phyloP scores from a whole-genome alignment of 2,329 filamentous ascomycete species.

The Pyricularia pennisetigena region DNA sequence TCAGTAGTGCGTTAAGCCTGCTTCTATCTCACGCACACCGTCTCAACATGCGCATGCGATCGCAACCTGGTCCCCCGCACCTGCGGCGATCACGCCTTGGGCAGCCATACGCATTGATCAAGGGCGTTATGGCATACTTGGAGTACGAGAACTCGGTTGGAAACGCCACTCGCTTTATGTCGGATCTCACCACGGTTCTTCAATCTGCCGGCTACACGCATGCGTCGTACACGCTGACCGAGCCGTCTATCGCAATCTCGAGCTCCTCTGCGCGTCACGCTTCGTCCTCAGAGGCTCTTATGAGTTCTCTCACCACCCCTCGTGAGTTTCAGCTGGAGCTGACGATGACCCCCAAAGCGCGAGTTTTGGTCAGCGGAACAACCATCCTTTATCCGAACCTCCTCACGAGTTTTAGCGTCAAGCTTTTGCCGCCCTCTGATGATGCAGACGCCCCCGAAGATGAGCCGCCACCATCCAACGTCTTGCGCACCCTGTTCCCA shows the following conservation, averaged over 20 bases:
- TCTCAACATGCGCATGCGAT: slow-evolving; percentile 60
- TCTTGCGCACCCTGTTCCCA: neutral
- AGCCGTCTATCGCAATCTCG: slow-evolving; percentile 19
- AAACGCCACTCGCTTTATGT: slow-evolving; percentile 29
- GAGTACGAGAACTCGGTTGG: slow-evolving; percentile 31
- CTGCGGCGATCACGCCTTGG: slow-evolving; percentile 24
- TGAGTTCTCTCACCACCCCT: slow-evolving; percentile 30
- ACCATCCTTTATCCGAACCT: slow-evolving; percentile 33
- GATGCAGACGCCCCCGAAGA: slow-evolving; percentile 24
- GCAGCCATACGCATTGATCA: slow-evolving; percentile 38
- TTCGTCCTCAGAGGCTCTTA: slow-evolving; percentile 32
- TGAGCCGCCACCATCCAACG: slow-evolving; percentile 1
- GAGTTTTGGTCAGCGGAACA: slow-evolving; percentile 32
- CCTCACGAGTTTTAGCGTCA: slow-evolving; percentile 33
- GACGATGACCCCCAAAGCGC: slow-evolving; percentile 30
- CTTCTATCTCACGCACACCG: slow-evolving; percentile 70
- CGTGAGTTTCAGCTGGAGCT: slow-evolving; percentile 32
- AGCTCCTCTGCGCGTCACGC: slow-evolving; percentile 19
- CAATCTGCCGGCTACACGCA: slow-evolving; percentile 32
- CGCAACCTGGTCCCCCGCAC: slow-evolving; percentile 37
- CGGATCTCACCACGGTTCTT: slow-evolving; percentile 31
- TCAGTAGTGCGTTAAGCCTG: slow-evolving; percentile 61
- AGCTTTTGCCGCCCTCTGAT: slow-evolving; percentile 21
- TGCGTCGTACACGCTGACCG: slow-evolving; percentile 31
- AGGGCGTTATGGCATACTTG: slow-evolving; percentile 39